A percentile compares a stretch with the other conserved stretches of the same genome.
Conservation (phyloP, 306 rosid genomes). For the Rosa multiflora region DNA sequence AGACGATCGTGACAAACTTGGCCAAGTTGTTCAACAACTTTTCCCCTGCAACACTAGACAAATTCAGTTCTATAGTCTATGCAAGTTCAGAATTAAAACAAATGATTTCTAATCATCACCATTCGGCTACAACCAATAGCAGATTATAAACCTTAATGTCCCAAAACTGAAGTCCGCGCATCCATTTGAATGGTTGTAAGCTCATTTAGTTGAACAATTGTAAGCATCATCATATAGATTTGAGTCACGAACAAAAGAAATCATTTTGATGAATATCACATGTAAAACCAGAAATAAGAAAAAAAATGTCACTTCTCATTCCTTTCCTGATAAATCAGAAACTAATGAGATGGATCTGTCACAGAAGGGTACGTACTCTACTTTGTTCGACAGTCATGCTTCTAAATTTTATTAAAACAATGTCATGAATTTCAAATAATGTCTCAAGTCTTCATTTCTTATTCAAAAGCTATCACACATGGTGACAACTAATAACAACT, state of each 20-base stretch:
- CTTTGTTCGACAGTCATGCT: too few relatives aligned
- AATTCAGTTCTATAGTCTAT: background rate
- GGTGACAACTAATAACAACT: background rate
- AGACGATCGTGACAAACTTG: conserved; percentile 17
- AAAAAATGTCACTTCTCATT: background rate
- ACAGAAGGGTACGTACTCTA: too few relatives aligned
- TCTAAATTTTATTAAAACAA: too few relatives aligned
- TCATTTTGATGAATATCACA: background rate
- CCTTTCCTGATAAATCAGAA: too few relatives aligned
- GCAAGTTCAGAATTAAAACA: background rate
- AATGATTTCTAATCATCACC: too few relatives aligned
- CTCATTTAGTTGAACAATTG: too few relatives aligned
- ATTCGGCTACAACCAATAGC: too few relatives aligned
- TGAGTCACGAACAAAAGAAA: background rate
- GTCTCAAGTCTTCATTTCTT: background rate
- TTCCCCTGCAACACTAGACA: conserved; percentile 17
- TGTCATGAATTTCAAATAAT: background rate
- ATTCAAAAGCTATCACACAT: background rate
- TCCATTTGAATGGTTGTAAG: background rate
- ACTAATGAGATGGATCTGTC: too few relatives aligned
- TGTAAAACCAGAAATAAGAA: background rate
- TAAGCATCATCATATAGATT: background rate
- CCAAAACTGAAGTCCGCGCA: background rate
- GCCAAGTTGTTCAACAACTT: conserved; percentile 11
- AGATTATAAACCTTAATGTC: too few relatives aligned